Evolutionary conservation across 140 eudicot genomes (phyloP).

Genomic region (Anethum foeniculum): DNA sequence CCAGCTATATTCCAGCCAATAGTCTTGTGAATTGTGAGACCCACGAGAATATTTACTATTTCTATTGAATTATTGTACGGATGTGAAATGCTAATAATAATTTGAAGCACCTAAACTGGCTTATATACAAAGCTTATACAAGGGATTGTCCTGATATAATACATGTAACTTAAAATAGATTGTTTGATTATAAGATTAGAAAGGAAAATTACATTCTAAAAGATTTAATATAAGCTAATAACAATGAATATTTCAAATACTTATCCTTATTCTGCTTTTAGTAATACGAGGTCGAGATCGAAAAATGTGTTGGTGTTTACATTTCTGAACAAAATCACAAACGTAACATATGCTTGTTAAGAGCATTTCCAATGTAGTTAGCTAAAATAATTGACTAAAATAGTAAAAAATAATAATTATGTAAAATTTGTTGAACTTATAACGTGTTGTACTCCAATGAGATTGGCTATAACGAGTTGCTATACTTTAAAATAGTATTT

Average conservation of each 20-base stretch:
- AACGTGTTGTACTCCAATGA: too few relatives aligned
- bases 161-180: not conserved
- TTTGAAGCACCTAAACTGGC: not conserved
- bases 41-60: slow-evolving; percentile 1
- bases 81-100: not conserved
- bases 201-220: not conserved
- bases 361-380: too few relatives aligned
- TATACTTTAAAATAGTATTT: too few relatives aligned
- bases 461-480: too few relatives aligned
- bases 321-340: not conserved
- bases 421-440: too few relatives aligned
- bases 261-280: not conserved
- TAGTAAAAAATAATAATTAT: too few relatives aligned
- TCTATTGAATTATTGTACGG: slow-evolving; percentile 6
- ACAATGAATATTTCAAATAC: not conserved
- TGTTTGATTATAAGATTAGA: not conserved
- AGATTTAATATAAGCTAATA: not conserved
- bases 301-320: too few relatives aligned
- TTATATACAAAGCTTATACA: not conserved
- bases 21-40: not conserved
- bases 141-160: not conserved
- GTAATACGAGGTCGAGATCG: not conserved
- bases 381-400: too few relatives aligned
- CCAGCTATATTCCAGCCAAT: not conserved
- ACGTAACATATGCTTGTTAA: too few relatives aligned